Percentiles rank a stretch among this genome's conserved stretches.
Conservation (phyloP, 257 asterid species). For the Gentiana macrophylla region DNA sequence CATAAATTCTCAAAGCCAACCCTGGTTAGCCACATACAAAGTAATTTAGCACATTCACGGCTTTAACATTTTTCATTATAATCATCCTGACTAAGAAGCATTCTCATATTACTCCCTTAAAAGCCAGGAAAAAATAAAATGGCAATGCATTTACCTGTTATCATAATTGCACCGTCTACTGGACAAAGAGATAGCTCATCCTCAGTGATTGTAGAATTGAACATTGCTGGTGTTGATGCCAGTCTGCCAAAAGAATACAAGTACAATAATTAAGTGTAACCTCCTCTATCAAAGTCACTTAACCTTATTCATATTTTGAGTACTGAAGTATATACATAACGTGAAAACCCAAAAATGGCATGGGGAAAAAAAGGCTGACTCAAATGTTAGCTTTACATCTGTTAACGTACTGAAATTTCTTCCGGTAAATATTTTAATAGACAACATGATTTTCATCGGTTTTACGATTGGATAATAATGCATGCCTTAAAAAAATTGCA, state of each 20-base stretch:
- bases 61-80: background rate
- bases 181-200: constrained; percentile 68
- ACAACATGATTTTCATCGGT: no score
- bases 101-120: background rate
- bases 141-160: constrained; percentile 47
- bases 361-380: no score
- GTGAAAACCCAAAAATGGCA: no score
- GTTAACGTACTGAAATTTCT: no score
- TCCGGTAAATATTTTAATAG: no score
- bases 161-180: constrained; percentile 92
- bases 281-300: no score
- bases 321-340: no score
- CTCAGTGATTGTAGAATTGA: constrained; percentile 76
- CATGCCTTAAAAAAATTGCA: no score
- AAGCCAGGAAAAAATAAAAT: background rate
- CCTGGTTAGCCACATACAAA: background rate
- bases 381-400: no score
- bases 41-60: background rate
- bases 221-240: constrained; percentile 99
- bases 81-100: background rate
- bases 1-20: background rate
- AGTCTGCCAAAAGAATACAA: constrained; percentile 34
- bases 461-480: no score
- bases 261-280: no score
- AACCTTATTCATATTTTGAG: no score